These are phyloP conservation scores for Fraxinus sp. DNA, from an alignment of 305 asterid genomes.

Conservation along the genomic window DNA sequence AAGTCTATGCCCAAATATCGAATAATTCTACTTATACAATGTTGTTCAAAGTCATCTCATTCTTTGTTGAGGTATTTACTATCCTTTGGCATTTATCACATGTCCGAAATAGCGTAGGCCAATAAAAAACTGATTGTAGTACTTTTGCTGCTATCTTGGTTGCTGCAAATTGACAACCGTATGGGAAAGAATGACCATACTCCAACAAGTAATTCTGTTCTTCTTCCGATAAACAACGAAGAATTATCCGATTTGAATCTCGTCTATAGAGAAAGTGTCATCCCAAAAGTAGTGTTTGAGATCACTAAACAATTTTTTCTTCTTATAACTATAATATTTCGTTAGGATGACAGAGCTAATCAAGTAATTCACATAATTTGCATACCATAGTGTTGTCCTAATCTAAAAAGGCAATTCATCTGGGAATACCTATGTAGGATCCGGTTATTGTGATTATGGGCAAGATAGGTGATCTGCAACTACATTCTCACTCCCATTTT, in stretches of 20 bases:
- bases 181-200: too few species aligned
- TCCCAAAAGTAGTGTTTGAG: neutral
- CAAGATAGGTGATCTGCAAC: neutral
- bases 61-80: neutral
- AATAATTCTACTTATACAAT: neutral
- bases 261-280: neutral
- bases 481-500: neutral
- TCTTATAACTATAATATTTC: neutral
- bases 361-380: too few species aligned
- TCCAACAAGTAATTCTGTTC: neutral
- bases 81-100: neutral
- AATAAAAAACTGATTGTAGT: too few species aligned
- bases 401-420: neutral
- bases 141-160: neutral
- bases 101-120: neutral
- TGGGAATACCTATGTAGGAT: neutral
- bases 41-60: neutral
- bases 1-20: neutral
- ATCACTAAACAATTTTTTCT: neutral
- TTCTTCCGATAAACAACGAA: neutral
- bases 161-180: neutral
- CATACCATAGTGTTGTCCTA: too few species aligned
- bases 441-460: neutral
- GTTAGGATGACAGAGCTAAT: neutral
- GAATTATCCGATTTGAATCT: neutral